Percentiles rank a stretch among this genome's conserved stretches.
These are phyloP conservation scores for Thamnidium elegans DNA, from an alignment of 192 early-diverging fungal genomes.

Conservation along the genomic window DNA sequence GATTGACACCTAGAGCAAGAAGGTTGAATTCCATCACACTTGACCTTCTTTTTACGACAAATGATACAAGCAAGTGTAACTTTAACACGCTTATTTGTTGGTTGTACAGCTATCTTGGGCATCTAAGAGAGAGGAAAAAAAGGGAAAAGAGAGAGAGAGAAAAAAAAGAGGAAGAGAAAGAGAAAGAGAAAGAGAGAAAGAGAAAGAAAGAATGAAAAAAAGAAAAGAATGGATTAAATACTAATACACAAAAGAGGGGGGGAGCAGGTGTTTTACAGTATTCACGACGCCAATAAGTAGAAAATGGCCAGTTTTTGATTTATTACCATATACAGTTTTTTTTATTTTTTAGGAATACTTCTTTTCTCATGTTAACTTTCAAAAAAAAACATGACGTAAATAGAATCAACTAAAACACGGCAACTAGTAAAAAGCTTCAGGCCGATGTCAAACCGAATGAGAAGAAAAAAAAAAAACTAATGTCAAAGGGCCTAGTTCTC, in stretches of 20 bases:
- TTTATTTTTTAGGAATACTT: no score
- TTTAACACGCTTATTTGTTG: conserved; percentile 26
- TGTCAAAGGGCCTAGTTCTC: no score
- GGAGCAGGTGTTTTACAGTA: neutral
- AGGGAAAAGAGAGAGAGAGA: neutral
- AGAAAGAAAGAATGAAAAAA: conserved; percentile 11
- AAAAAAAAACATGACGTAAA: no score
- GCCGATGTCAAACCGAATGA: no score
- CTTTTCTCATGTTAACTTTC: no score
- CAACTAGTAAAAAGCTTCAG: no score
- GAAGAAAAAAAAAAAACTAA: no score
- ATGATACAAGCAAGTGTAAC: conserved; percentile 36
- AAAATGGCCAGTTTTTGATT: no score
- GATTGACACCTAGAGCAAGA: conserved; percentile 68
- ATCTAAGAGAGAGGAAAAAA: neutral
- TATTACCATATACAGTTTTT: no score
- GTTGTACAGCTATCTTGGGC: neutral
- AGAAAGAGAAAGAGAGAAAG: conserved; percentile 11
- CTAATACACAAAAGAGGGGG: conserved; percentile 18
- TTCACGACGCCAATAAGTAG: neutral
- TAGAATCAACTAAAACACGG: no score
- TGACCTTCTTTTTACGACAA: conserved; percentile 81
- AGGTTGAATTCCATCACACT: conserved; percentile 71
- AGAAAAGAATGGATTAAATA: conserved; percentile 19
- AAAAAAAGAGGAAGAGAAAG: conserved; percentile 4